Conservation (phyloP, 805 yeast genomes). For the Danielia oregonensis region DNA sequence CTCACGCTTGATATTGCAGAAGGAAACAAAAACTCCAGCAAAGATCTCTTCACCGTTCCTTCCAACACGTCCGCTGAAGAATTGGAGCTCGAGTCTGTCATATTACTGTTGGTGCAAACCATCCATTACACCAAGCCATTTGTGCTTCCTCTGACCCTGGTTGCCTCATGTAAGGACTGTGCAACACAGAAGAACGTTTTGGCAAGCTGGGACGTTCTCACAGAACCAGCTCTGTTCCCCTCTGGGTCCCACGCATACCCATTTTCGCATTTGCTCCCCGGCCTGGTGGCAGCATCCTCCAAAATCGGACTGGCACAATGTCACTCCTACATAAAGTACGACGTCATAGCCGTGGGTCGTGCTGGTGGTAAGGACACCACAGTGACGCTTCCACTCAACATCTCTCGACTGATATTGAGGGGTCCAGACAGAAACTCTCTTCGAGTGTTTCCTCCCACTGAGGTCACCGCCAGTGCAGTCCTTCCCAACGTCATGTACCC, state of each 20-base stretch:
- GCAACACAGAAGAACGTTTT: conserved; percentile 51
- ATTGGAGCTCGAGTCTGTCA: conserved; percentile 53
- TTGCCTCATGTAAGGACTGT: conserved; percentile 60
- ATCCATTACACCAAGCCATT: conserved; percentile 66
- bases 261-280: conserved; percentile 84
- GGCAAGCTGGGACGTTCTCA: conserved; percentile 85
- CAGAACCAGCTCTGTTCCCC: conserved; percentile 53
- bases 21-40: conserved; percentile 1
- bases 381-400: conserved; percentile 60
- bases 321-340: conserved; percentile 60
- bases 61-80: conserved; percentile 25
- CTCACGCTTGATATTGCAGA: conserved; percentile 44
- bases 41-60: not conserved
- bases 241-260: conserved; percentile 84
- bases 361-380: conserved; percentile 21
- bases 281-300: conserved; percentile 77
- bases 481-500: conserved; percentile 90
- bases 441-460: conserved; percentile 94
- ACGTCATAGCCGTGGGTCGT: conserved; percentile 58
- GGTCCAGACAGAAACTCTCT: conserved; percentile 84
- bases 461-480: conserved; percentile 79
- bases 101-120: conserved; percentile 68
- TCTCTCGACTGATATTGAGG: conserved; percentile 71
- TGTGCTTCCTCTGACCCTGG: conserved; percentile 44
- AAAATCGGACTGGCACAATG: conserved; percentile 54